Conservation (phyloP, 495 filamentous ascomycete species). For the Aspergillus saccharolyticus region DNA sequence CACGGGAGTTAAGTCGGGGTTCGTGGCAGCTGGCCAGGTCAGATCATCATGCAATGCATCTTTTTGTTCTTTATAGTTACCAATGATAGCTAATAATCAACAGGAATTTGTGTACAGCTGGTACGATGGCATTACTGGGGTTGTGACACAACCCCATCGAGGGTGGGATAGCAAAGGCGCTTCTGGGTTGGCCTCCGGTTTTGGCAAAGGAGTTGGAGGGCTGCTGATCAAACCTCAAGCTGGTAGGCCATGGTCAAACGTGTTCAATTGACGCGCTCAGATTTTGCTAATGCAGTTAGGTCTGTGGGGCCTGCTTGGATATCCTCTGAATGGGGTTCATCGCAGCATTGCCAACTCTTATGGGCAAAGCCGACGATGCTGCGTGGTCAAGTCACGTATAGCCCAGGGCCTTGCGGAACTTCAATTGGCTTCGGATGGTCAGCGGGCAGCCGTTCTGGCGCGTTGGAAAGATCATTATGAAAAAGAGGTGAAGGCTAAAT, state of each 20-base stretch:
- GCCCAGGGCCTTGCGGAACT: neutral
- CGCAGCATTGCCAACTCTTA: neutral
- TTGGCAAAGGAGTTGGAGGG: slow-evolving; percentile 68
- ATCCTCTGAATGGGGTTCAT: slow-evolving; percentile 70
- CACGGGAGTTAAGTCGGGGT: slow-evolving; percentile 57
- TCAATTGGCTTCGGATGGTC: neutral
- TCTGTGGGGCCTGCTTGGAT: slow-evolving; percentile 64
- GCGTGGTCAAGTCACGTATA: neutral
- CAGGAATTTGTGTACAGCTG: slow-evolving; percentile 55
- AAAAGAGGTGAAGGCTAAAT: neutral
- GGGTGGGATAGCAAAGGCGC: slow-evolving; percentile 62
- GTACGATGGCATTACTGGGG: slow-evolving; percentile 62
- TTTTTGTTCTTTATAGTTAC: no score
- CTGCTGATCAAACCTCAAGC: slow-evolving; percentile 64
- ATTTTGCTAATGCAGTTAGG: slow-evolving; percentile 12
- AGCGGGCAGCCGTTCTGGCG: neutral
- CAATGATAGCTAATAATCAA: neutral
- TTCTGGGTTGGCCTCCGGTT: slow-evolving; percentile 58
- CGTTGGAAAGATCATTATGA: neutral
- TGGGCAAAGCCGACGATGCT: neutral
- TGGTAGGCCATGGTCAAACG: slow-evolving; percentile 42
- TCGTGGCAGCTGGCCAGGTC: slow-evolving; percentile 52
- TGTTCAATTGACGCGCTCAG: neutral
- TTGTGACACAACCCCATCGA: slow-evolving; percentile 59
- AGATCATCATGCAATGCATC: neutral